A percentile compares a stretch with the other conserved stretches of the same genome.
Evolutionary conservation across 2,329 filamentous ascomycete species (phyloP).

Genomic region (Leptographium flavum): DNA sequence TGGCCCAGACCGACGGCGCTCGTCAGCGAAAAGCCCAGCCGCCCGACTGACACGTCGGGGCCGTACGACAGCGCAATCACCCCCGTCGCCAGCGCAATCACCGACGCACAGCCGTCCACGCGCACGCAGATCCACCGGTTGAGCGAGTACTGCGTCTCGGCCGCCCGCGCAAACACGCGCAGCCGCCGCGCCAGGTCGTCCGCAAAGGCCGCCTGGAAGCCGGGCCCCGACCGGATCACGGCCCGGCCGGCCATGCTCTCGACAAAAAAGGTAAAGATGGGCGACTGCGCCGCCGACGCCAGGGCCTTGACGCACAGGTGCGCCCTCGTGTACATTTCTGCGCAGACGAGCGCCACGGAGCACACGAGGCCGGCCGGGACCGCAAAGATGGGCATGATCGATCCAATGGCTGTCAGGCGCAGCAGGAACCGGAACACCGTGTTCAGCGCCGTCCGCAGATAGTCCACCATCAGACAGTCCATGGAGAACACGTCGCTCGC

Average conservation of each 20-base stretch:
- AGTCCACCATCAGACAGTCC: constrained; percentile 30
- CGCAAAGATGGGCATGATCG: constrained; percentile 37
- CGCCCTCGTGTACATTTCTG: constrained; percentile 36
- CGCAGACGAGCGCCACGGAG: constrained; percentile 28
- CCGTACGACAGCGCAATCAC: constrained; percentile 35
- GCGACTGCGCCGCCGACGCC: constrained; percentile 16
- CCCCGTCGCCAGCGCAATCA: constrained; percentile 37
- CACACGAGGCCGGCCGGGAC: constrained; percentile 31
- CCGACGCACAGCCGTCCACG: constrained; percentile 27
- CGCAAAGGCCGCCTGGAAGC: constrained; percentile 30
- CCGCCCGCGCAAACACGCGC: constrained; percentile 28
- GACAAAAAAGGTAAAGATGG: constrained; percentile 1
- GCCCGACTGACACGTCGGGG: constrained; percentile 31
- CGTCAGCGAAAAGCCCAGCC: constrained; percentile 41
- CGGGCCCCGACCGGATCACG: constrained; percentile 3
- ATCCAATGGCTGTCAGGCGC: constrained; percentile 18
- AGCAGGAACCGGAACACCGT: constrained; percentile 22
- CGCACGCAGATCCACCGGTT: constrained; percentile 44
- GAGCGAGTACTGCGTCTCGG: constrained; percentile 37
- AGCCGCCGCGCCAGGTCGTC: constrained; percentile 35
- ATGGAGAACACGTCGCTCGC: constrained; percentile 37
- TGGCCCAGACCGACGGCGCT: constrained; percentile 40
- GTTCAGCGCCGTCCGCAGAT: constrained; percentile 29
- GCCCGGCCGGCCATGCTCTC: constrained; percentile 3
- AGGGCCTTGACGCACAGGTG: constrained; percentile 17